Evolutionary conservation across 306 rosid species (phyloP).

Genomic region (Cucurbita ficifolia): DNA sequence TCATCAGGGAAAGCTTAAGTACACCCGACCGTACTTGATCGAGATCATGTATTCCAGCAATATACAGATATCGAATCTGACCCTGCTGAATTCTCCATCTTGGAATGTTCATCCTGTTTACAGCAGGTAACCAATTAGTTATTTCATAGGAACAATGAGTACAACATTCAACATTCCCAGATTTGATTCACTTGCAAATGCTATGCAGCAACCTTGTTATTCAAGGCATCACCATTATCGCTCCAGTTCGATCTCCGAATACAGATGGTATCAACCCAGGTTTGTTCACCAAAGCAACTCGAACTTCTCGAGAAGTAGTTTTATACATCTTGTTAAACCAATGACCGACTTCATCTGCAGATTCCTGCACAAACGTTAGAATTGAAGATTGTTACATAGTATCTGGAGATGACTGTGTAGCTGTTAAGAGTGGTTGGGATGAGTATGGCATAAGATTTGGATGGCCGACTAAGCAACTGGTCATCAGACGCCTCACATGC

Average conservation of each 20-base stretch:
- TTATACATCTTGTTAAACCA: neutral
- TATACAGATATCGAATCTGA: constrained; percentile 26
- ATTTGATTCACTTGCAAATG: neutral
- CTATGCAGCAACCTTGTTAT: constrained; percentile 22
- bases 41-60: constrained; percentile 21
- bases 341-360: constrained; percentile 7
- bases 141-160: neutral
- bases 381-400: constrained; percentile 39
- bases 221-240: constrained; percentile 34
- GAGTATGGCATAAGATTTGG: constrained; percentile 34
- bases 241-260: constrained; percentile 35
- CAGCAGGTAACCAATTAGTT: constrained; percentile 21
- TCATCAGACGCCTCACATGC: constrained; percentile 30
- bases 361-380: constrained; percentile 36
- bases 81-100: constrained; percentile 30
- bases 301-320: neutral
- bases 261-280: constrained; percentile 44
- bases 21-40: constrained; percentile 34
- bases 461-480: constrained; percentile 27
- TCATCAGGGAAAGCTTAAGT: constrained; percentile 34
- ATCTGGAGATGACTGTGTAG: constrained; percentile 39
- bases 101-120: constrained; percentile 42
- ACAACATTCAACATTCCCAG: neutral
- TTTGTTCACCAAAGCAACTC: neutral
- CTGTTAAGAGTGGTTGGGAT: constrained; percentile 43